Percentiles rank a stretch among this genome's conserved stretches.
phyloP scores from a whole-genome alignment of 208 protist genomes.

The Strigomonas culicis region DNA sequence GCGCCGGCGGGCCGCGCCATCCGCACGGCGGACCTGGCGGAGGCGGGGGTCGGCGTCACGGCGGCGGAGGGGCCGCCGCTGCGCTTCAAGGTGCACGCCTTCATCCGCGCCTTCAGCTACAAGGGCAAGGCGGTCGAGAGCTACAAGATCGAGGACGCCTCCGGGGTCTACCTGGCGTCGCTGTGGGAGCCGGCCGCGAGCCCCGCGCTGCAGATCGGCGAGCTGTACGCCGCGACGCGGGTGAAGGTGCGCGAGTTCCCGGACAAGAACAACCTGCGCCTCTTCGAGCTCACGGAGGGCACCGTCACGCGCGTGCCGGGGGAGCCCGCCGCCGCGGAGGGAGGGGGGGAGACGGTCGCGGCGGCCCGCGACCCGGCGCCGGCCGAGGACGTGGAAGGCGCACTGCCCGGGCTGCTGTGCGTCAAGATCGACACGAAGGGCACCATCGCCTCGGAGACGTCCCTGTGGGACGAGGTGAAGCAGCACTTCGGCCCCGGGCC shows the following conservation, averaged over 20 bases:
- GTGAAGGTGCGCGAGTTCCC: constrained; percentile 60
- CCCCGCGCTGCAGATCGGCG: constrained; percentile 27
- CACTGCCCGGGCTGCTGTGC: constrained; percentile 35
- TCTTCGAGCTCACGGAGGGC: constrained; percentile 51
- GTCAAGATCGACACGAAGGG: constrained; percentile 86
- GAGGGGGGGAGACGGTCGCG: neutral
- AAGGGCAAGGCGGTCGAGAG: constrained; percentile 62
- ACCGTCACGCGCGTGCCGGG: neutral
- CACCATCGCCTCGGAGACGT: constrained; percentile 76
- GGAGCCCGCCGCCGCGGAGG: too few relatives aligned
- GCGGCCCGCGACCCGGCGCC: neutral
- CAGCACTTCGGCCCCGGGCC: constrained; percentile 81
- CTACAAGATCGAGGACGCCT: constrained; percentile 75
- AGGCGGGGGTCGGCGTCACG: constrained; percentile 22
- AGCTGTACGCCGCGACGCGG: constrained; percentile 45
- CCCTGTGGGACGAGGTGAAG: constrained; percentile 81
- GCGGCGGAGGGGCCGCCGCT: constrained; percentile 22
- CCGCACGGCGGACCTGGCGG: constrained; percentile 20
- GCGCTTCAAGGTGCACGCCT: constrained; percentile 49
- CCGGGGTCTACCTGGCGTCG: constrained; percentile 63
- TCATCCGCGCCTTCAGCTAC: constrained; percentile 62
- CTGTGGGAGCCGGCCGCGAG: constrained; percentile 37
- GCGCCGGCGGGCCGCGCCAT: constrained; percentile 8
- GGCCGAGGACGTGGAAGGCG: neutral
- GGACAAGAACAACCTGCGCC: constrained; percentile 44